These are phyloP conservation scores for Cinnamomum micranthum DNA, from an alignment of 164 flowering plant genomes.

Conservation along the genomic window DNA sequence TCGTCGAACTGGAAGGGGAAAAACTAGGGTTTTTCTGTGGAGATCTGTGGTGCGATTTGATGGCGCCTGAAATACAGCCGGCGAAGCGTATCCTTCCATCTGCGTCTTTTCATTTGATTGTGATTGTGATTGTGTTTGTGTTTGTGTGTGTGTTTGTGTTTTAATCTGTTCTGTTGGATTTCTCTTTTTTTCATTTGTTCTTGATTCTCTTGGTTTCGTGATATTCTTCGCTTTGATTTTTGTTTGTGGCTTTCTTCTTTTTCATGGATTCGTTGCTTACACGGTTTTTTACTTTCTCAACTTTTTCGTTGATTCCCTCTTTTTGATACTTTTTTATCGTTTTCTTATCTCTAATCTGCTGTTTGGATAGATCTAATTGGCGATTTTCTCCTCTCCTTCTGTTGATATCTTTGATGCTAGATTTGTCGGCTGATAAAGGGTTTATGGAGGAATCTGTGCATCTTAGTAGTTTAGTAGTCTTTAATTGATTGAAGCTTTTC, in stretches of 20 bases:
- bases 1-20: slow-evolving; percentile 32
- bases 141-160: background rate
- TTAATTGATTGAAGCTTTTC: no score
- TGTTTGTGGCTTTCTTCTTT: background rate
- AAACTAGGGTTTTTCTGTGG: slow-evolving; percentile 16
- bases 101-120: no score
- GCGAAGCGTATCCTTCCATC: slow-evolving; percentile 33
- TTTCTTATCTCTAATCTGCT: background rate
- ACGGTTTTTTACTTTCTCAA: background rate
- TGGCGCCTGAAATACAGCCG: slow-evolving; percentile 24
- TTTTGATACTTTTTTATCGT: background rate
- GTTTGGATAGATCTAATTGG: no score
- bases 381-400: no score
- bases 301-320: background rate
- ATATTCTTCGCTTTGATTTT: background rate
- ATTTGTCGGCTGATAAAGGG: no score
- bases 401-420: no score
- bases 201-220: background rate
- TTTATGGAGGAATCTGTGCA: no score
- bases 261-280: background rate
- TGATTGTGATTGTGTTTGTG: background rate
- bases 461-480: no score
- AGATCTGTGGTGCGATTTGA: slow-evolving; percentile 39
- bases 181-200: background rate
- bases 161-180: background rate